These are phyloP conservation scores for Bigelowiella natans DNA, from an alignment of 78 protist species.

Conservation along the genomic window DNA sequence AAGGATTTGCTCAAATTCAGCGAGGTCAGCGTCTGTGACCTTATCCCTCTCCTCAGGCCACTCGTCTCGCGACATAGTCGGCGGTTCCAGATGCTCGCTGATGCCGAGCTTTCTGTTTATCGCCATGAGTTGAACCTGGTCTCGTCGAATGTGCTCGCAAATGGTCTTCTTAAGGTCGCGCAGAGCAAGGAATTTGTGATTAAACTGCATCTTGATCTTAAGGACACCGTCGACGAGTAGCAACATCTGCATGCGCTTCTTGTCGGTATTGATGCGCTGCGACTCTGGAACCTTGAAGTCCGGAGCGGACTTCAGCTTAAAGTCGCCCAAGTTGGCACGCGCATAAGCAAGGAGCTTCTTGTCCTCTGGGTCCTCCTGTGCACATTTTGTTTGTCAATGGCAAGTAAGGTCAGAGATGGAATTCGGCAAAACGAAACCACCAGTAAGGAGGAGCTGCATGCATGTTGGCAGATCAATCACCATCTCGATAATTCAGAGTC, in stretches of 20 bases:
- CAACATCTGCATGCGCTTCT: constrained; percentile 46
- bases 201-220: constrained; percentile 17
- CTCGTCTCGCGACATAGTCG: not conserved
- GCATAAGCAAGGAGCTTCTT: constrained; percentile 22
- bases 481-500: not conserved
- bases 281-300: constrained; percentile 52
- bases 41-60: constrained; percentile 14
- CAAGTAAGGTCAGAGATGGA: no score
- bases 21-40: constrained; percentile 1
- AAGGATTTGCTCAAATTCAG: not conserved
- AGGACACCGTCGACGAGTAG: constrained; percentile 43
- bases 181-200: constrained; percentile 32
- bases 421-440: no score
- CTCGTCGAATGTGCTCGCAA: not conserved
- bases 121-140: constrained; percentile 6
- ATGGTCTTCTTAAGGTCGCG: constrained; percentile 45
- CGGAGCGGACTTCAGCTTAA: constrained; percentile 41
- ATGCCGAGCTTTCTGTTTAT: constrained; percentile 30
- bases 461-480: no score
- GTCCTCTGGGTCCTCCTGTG: constrained; percentile 49
- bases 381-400: constrained; percentile 4
- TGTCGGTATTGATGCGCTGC: constrained; percentile 52
- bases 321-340: constrained; percentile 43
- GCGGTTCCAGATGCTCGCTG: not conserved
- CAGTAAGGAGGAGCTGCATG: no score